A percentile compares a stretch with the other conserved stretches of the same genome.
phyloP scores from a whole-genome alignment of 2,329 filamentous ascomycete genomes.

The Arthrobotrys sinensis region DNA sequence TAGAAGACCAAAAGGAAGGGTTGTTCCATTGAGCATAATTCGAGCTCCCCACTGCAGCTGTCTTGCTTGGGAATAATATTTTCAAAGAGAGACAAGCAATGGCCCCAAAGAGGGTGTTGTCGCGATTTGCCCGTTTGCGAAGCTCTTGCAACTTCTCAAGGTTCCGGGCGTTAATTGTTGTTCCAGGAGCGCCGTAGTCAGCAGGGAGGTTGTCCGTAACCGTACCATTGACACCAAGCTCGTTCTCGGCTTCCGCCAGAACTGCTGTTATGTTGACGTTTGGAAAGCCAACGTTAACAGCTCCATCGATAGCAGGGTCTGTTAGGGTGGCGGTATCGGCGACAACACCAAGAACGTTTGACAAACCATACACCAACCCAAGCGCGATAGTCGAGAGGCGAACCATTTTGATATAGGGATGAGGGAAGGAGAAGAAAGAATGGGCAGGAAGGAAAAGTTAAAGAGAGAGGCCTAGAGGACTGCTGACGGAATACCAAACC shows the following conservation, averaged over 20 bases:
- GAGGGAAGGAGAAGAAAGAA: constrained; percentile 2
- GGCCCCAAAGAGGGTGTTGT: neutral
- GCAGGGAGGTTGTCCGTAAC: constrained; percentile 38
- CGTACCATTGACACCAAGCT: constrained; percentile 54
- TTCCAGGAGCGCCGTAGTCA: constrained; percentile 12
- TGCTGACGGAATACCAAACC: constrained; percentile 3
- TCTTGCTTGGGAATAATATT: constrained; percentile 14
- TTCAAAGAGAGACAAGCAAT: constrained; percentile 32
- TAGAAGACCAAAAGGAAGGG: constrained; percentile 52
- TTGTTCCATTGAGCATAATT: constrained; percentile 50
- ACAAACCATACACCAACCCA: constrained; percentile 42
- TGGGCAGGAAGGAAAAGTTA: constrained; percentile 1
- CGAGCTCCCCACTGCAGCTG: constrained; percentile 10
- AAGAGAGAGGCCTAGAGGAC: constrained; percentile 8
- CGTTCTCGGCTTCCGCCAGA: constrained; percentile 46
- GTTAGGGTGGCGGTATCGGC: constrained; percentile 13
- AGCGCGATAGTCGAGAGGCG: constrained; percentile 42
- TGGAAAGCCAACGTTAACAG: constrained; percentile 30
- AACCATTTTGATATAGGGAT: constrained; percentile 54
- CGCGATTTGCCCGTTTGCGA: constrained; percentile 23
- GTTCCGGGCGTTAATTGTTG: constrained; percentile 19
- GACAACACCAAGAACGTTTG: constrained; percentile 43
- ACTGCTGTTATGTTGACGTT: constrained; percentile 47
- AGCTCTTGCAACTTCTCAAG: constrained; percentile 17
- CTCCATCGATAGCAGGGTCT: constrained; percentile 38